phyloP scores from a whole-genome alignment of 495 filamentous ascomycete genomes.

The Hypoxylon cercidicola region DNA sequence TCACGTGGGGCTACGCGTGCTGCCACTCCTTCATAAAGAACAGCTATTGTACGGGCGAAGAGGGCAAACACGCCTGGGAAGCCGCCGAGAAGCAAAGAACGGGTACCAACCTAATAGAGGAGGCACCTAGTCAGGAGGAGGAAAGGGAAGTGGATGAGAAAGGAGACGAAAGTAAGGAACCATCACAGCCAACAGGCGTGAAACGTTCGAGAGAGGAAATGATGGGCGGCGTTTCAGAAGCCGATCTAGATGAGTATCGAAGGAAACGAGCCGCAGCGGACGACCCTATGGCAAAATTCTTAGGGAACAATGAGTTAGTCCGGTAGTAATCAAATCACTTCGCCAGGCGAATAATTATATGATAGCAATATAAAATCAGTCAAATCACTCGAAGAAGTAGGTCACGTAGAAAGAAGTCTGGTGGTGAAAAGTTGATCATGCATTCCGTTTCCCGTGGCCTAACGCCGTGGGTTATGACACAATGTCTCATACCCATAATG shows the following conservation, averaged over 20 bases:
- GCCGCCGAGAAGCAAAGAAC: slow-evolving; percentile 69
- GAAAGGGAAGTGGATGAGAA: slow-evolving; percentile 43
- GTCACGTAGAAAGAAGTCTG: slow-evolving; percentile 34
- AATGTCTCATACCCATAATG: slow-evolving; percentile 41
- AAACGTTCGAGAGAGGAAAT: slow-evolving; percentile 81
- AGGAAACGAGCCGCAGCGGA: slow-evolving; percentile 72
- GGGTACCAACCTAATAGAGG: slow-evolving; percentile 55
- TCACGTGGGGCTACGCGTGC: slow-evolving; percentile 97
- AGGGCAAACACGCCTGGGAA: slow-evolving; percentile 78
- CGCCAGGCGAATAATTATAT: slow-evolving; percentile 2
- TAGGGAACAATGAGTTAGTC: slow-evolving; percentile 55
- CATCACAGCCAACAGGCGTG: slow-evolving; percentile 50
- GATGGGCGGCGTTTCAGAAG: slow-evolving; percentile 78
- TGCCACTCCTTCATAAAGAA: slow-evolving; percentile 95
- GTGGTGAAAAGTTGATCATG: slow-evolving; percentile 48
- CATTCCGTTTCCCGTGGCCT: slow-evolving; percentile 52
- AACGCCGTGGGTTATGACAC: slow-evolving; percentile 49
- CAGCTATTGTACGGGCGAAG: slow-evolving; percentile 94
- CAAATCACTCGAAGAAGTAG: slow-evolving; percentile 2
- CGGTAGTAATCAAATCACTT: slow-evolving; percentile 25
- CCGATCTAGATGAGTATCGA: slow-evolving; percentile 85
- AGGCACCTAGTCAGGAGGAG: slow-evolving; percentile 36
- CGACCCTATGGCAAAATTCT: slow-evolving; percentile 86
- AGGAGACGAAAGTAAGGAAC: slow-evolving; percentile 43
- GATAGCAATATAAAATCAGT: slow-evolving; percentile 2